Percentiles rank a stretch among this genome's conserved stretches.
Conservation (phyloP, 2,329 filamentous ascomycete species). For the Pseudocercospora eumusae region DNA sequence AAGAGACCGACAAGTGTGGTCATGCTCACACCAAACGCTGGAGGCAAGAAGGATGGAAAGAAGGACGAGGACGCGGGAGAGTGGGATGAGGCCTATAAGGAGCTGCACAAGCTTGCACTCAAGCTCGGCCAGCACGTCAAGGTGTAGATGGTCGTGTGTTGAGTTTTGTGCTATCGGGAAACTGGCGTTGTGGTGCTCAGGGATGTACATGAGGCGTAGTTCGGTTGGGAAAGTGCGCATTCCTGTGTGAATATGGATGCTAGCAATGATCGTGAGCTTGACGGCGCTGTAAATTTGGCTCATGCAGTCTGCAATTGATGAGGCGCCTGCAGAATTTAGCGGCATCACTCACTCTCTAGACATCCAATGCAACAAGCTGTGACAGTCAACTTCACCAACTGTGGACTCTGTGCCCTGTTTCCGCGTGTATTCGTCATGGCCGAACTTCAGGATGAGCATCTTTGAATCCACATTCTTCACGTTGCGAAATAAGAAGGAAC, state of each 20-base stretch:
- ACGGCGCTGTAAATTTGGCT: not conserved
- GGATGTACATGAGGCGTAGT: not conserved
- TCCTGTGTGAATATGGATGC: slow-evolving; percentile 5
- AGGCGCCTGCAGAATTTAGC: not conserved
- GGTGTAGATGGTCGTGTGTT: slow-evolving; percentile 42
- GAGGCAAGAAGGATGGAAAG: slow-evolving; percentile 47
- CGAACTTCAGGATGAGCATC: too few relatives aligned
- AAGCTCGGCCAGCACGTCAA: slow-evolving; percentile 61
- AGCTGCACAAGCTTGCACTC: slow-evolving; percentile 59
- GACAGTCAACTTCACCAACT: not conserved
- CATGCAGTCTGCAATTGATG: not conserved
- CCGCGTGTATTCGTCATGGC: not conserved
- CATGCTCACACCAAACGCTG: slow-evolving; percentile 66
- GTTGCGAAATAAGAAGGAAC: not conserved
- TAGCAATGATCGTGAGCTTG: not conserved
- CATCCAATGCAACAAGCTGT: not conserved
- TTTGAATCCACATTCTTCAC: not conserved
- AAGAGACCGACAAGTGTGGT: slow-evolving; percentile 97
- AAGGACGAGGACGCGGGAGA: slow-evolving; percentile 50
- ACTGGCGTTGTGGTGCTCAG: slow-evolving; percentile 5
- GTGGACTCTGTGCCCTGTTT: not conserved
- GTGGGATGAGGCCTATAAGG: slow-evolving; percentile 60
- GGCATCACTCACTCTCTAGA: not conserved
- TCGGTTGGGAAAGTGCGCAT: not conserved
- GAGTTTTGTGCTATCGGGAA: not conserved